These are phyloP conservation scores for Xylariaceae sp. DNA, from an alignment of 2,329 filamentous ascomycete species.

Conservation along the genomic window DNA sequence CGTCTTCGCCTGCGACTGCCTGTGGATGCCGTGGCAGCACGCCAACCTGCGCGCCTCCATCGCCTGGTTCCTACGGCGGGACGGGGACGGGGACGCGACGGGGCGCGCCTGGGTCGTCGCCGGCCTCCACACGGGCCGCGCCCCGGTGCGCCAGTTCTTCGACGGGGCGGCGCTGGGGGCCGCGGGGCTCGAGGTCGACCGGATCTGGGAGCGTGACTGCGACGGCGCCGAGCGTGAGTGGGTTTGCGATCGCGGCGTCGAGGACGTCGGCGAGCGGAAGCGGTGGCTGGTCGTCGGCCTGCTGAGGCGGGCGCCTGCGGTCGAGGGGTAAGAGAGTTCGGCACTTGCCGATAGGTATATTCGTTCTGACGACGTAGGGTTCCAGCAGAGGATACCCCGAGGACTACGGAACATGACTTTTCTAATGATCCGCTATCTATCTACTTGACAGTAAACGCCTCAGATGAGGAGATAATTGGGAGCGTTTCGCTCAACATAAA, in stretches of 20 bases:
- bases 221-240: slow-evolving; percentile 65
- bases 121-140: slow-evolving; percentile 72
- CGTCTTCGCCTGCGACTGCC: slow-evolving; percentile 71
- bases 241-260: slow-evolving; percentile 60
- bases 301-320: slow-evolving; percentile 43
- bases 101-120: slow-evolving; percentile 67
- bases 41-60: slow-evolving; percentile 66
- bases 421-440: too few relatives aligned
- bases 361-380: background rate
- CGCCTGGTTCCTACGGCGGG: slow-evolving; percentile 57
- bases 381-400: too few relatives aligned
- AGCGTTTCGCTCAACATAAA: too few relatives aligned
- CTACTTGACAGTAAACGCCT: too few relatives aligned
- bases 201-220: slow-evolving; percentile 70
- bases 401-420: too few relatives aligned
- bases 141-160: slow-evolving; percentile 69
- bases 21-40: slow-evolving; percentile 77
- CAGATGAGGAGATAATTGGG: too few relatives aligned
- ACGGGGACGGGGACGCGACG: slow-evolving; percentile 30
- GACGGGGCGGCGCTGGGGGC: slow-evolving; percentile 47
- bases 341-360: background rate
- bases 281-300: slow-evolving; percentile 69
- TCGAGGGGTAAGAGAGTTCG: background rate
- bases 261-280: slow-evolving; percentile 66
- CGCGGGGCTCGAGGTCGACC: slow-evolving; percentile 61